Conservation (phyloP, 371 early-diverging fungal species). For the Mortierella sp. region DNA sequence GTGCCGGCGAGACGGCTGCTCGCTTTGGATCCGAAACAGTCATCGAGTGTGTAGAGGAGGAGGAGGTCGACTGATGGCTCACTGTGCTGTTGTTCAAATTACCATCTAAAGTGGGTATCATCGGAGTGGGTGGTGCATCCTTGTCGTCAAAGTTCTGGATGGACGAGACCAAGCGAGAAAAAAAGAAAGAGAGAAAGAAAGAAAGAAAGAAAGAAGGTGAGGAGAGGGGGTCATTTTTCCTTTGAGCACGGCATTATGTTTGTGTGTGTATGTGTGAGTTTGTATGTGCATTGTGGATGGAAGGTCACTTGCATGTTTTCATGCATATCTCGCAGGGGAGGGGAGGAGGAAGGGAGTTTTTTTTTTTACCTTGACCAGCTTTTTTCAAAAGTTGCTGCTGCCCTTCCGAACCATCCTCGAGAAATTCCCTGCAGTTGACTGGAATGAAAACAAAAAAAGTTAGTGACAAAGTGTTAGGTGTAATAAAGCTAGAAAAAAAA, state of each 20-base stretch:
- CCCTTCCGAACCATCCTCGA: constrained; percentile 46
- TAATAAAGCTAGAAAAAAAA: neutral
- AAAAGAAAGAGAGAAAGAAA: neutral
- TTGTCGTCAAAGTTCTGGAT: constrained; percentile 49
- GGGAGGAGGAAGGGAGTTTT: neutral
- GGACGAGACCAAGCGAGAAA: neutral
- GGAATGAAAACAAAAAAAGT: neutral
- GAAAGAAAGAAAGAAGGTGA: constrained; percentile 1
- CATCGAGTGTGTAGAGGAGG: neutral
- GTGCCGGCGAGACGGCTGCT: constrained; percentile 11
- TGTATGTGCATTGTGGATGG: too few species aligned
- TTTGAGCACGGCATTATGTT: neutral
- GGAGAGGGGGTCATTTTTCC: neutral
- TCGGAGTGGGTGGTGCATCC: constrained; percentile 47
- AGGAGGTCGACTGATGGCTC: constrained; percentile 19
- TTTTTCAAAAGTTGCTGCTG: constrained; percentile 37
- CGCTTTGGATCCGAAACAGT: too few species aligned
- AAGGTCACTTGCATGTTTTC: neutral
- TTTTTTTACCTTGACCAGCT: constrained; percentile 31
- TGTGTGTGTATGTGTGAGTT: too few species aligned
- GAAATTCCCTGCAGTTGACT: constrained; percentile 41
- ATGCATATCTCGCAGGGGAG: neutral
- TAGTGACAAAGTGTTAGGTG: too few species aligned
- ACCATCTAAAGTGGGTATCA: constrained; percentile 1
- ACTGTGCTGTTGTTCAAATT: constrained; percentile 11